Conservation (phyloP, 2,329 filamentous ascomycete species). For the Aspergillus luchuensis region DNA sequence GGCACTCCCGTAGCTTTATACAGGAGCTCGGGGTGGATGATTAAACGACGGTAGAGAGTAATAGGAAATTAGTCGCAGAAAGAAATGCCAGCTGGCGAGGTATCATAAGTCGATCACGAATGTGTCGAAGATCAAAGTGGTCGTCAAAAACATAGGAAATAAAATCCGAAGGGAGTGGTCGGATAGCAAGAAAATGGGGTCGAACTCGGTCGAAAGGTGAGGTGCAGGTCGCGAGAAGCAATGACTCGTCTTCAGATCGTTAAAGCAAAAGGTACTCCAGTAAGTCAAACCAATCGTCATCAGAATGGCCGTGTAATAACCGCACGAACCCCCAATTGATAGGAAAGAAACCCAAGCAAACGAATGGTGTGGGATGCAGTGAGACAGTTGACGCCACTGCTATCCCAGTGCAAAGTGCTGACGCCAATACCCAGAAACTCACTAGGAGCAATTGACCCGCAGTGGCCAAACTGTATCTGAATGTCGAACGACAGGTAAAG, state of each 20-base stretch:
- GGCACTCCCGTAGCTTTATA: slow-evolving; percentile 30
- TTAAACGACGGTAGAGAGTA: slow-evolving; percentile 36
- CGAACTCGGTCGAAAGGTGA: slow-evolving; percentile 6
- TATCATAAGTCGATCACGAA: slow-evolving; percentile 24
- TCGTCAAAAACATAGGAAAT: slow-evolving; percentile 26
- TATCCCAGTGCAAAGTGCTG: slow-evolving; percentile 9
- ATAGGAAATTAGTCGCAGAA: slow-evolving; percentile 32
- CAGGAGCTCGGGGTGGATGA: slow-evolving; percentile 30
- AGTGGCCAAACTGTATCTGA: slow-evolving; percentile 1
- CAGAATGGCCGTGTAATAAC: slow-evolving; percentile 13
- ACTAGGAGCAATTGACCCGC: slow-evolving; percentile 3
- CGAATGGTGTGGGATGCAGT: slow-evolving; percentile 22
- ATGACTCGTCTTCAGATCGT: neutral
- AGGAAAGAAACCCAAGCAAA: slow-evolving; percentile 8
- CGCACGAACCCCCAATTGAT: slow-evolving; percentile 2
- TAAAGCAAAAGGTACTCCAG: neutral
- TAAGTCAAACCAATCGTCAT: slow-evolving; percentile 11
- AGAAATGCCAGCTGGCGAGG: slow-evolving; percentile 27
- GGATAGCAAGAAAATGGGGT: slow-evolving; percentile 11
- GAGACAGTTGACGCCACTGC: neutral
- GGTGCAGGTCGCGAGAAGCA: neutral
- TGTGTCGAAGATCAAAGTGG: slow-evolving; percentile 20
- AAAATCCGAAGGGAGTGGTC: slow-evolving; percentile 21
- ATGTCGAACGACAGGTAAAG: neutral
- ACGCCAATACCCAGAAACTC: slow-evolving; percentile 4